phyloP scores from a whole-genome alignment of 2,329 filamentous ascomycete species.

The Neonectria coccinea region DNA sequence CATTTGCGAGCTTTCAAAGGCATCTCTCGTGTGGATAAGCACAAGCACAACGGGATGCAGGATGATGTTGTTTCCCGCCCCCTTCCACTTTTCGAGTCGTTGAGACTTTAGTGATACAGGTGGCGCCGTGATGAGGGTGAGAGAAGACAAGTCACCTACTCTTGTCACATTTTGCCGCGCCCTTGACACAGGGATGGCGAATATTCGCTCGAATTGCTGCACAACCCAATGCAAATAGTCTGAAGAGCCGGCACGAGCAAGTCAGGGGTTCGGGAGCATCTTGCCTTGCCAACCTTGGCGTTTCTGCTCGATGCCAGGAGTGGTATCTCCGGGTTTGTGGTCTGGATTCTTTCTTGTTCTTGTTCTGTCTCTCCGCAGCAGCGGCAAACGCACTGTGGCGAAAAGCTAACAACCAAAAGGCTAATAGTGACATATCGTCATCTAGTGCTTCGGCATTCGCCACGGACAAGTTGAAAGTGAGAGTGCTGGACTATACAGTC shows the following conservation, averaged over 20 bases:
- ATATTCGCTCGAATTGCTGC: constrained; percentile 6
- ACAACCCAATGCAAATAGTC: constrained; percentile 3
- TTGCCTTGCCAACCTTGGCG: constrained; percentile 1
- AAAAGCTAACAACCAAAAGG: constrained; percentile 9
- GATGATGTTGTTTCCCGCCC: constrained; percentile 7
- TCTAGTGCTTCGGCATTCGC: constrained; percentile 12
- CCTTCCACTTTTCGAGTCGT: constrained; percentile 7
- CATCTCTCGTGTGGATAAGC: constrained; percentile 9
- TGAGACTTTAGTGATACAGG: constrained; percentile 21
- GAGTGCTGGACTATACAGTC: background rate
- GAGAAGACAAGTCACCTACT: constrained; percentile 23
- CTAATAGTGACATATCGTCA: constrained; percentile 13
- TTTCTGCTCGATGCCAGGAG: background rate
- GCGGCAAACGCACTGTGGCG: constrained; percentile 12
- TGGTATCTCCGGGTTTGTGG: background rate
- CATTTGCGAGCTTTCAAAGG: constrained; percentile 3
- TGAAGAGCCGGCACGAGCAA: background rate
- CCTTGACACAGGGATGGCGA: constrained; percentile 20
- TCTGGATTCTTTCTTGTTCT: background rate
- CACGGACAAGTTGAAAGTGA: constrained; percentile 6
- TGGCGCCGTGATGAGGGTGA: constrained; percentile 11
- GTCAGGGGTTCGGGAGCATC: constrained; percentile 10
- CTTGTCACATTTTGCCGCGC: constrained; percentile 11
- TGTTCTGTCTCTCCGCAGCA: background rate
- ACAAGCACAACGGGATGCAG: background rate